Base-by-base conservation (phyloP, 169 alveolate genomes). In the Cryptosporidium tyzzeri region DNA sequence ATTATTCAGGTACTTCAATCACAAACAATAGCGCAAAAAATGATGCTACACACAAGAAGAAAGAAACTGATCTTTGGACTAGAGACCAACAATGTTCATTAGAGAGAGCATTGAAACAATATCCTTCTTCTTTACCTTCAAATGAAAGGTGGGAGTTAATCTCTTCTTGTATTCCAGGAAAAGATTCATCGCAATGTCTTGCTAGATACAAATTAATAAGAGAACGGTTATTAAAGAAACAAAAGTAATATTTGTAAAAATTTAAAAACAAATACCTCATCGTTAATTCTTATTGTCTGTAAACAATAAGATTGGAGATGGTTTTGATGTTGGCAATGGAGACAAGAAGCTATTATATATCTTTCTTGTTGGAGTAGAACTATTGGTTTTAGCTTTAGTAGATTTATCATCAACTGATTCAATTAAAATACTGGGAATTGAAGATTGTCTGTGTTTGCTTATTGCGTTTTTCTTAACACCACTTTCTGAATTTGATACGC, bases 81-180 rank as follows among this genome's bases (percentile, higher is more conserved):
- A 87, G 93, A 35, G 95, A 93, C 29, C 95, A 94, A 84, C 96
- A 94, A 92, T 58, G 80, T 70, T 85, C 85, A 62, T 86, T 95
- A 37, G 97, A 95, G 91, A 91, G 69, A 35, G 96, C 96, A 31
- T 65, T 95, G 44, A 93, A 91, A 80, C 92, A 95, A 85, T 95
- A 94, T 23, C 92, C 97, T 18, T 87, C 95, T 29, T 87, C 94
- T 33, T 85, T 94, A 16, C 95, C 95, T 14, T 73, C 93, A 39
- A 94, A 93, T 53, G 94, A 93, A 86, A 84, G 97, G 85, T 95
- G 97, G 97, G 86, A 93, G 50, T 87, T 91, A 91, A 95, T 95
- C 69, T 92, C 97, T n/a, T 85, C 95, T 33, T 86, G 89, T 44
- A 95, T 93, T 5, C 92, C 84, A 71, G 95, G 94, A 23, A 93